A percentile compares a stretch with the other conserved stretches of the same genome.
phyloP scores from a whole-genome alignment of 1,139 yeast species.

The Candida glucosophila region DNA sequence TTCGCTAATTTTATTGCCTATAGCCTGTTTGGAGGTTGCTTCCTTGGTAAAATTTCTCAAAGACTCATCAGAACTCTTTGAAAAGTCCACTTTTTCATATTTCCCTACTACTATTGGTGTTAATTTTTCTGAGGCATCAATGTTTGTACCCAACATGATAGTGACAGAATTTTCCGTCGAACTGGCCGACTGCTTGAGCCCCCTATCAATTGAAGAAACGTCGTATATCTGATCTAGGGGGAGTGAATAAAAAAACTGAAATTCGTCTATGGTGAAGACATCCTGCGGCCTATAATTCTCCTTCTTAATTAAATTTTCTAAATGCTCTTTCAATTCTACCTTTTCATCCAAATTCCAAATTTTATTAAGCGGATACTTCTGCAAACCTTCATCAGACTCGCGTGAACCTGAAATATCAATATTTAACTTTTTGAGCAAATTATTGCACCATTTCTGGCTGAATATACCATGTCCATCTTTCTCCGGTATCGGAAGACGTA shows the following conservation, averaged over 20 bases:
- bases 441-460: slow-evolving; percentile 58
- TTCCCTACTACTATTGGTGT: slow-evolving; percentile 57
- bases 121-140: slow-evolving; percentile 55
- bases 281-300: slow-evolving; percentile 41
- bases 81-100: slow-evolving; percentile 45
- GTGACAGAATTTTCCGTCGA: slow-evolving; percentile 49
- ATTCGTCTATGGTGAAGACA: slow-evolving; percentile 54
- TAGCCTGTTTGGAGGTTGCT: slow-evolving; percentile 12
- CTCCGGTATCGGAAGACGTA: slow-evolving; percentile 41
- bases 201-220: slow-evolving; percentile 38
- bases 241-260: slow-evolving; percentile 50
- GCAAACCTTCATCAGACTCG: slow-evolving; percentile 32
- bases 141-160: slow-evolving; percentile 54
- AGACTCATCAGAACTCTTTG: slow-evolving; percentile 19
- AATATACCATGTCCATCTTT: slow-evolving; percentile 60
- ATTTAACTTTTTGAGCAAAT: slow-evolving; percentile 47
- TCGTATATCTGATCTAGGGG: slow-evolving; percentile 55
- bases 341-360: slow-evolving; percentile 60
- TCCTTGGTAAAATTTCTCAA: slow-evolving; percentile 21
- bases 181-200: slow-evolving; percentile 34
- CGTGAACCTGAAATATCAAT: slow-evolving; percentile 40
- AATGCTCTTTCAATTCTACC: slow-evolving; percentile 27
- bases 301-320: slow-evolving; percentile 21
- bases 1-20: slow-evolving; percentile 42
- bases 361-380: slow-evolving; percentile 36